These are phyloP conservation scores for Paradendryphiella salina DNA, from an alignment of 2,329 filamentous ascomycete species.

Conservation along the genomic window DNA sequence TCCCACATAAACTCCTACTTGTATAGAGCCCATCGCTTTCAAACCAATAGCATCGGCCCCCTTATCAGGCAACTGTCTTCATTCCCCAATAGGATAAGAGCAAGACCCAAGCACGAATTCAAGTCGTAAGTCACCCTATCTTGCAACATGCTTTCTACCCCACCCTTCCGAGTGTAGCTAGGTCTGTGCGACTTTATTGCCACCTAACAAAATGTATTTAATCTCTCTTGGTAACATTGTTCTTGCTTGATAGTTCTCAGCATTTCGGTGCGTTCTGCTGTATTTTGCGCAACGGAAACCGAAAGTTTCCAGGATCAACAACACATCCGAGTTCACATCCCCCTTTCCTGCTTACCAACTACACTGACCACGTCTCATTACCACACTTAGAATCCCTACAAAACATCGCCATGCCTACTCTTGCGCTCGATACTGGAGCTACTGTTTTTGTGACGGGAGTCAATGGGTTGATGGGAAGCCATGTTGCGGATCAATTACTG, in stretches of 20 bases:
- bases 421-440: constrained; percentile 28
- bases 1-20: too few species aligned
- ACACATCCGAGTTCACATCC: background rate
- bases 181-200: background rate
- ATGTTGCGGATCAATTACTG: constrained; percentile 40
- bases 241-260: background rate
- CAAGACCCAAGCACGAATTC: background rate
- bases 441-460: constrained; percentile 44
- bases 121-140: background rate
- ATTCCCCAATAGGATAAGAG: background rate
- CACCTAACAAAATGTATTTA: background rate
- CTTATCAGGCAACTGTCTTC: background rate
- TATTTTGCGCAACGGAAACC: background rate
- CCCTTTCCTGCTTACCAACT: constrained; percentile 15
- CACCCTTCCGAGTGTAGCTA: constrained; percentile 13
- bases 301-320: background rate
- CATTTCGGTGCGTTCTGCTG: background rate
- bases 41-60: too few species aligned
- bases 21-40: background rate
- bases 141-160: constrained; percentile 3
- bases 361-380: constrained; percentile 1
- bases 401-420: constrained; percentile 18
- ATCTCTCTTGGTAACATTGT: background rate
- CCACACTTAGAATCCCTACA: background rate
- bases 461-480: constrained; percentile 43